A percentile compares a stretch with the other conserved stretches of the same genome.
Conservation (phyloP, 164 flowering plant species). For the Taxillus chinensis region DNA sequence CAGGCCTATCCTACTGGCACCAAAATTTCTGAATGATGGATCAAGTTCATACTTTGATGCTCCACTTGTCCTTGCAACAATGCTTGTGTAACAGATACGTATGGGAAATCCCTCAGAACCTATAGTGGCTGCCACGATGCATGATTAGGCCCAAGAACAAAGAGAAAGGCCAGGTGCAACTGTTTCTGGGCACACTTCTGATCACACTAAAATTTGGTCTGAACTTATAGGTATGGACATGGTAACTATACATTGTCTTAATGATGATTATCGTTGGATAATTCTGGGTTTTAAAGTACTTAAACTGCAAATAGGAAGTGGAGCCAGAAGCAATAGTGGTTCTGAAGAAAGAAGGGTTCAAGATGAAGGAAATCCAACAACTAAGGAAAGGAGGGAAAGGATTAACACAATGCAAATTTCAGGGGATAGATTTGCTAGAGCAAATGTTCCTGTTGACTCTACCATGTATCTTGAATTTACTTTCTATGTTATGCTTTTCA, state of each 20-base stretch:
- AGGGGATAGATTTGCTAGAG: constrained; percentile 20
- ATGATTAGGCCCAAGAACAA: constrained; percentile 30
- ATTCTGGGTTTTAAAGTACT: neutral
- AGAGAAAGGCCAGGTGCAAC: constrained; percentile 27
- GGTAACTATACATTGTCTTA: constrained; percentile 1
- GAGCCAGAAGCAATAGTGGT: constrained; percentile 49
- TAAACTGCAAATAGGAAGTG: constrained; percentile 52
- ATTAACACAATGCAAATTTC: constrained; percentile 44
- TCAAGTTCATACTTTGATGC: constrained; percentile 71
- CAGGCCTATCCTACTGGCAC: constrained; percentile 96
- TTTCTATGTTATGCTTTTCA: neutral
- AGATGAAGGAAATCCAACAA: constrained; percentile 24
- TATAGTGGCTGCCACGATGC: constrained; percentile 19
- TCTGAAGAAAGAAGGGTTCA: constrained; percentile 36
- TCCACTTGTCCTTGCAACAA: constrained; percentile 83
- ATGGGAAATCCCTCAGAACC: too few relatives aligned
- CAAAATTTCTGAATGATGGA: constrained; percentile 81
- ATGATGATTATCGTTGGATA: neutral
- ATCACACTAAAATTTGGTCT: constrained; percentile 93
- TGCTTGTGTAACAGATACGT: constrained; percentile 77
- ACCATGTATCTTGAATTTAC: constrained; percentile 37
- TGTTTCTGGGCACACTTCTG: constrained; percentile 57
- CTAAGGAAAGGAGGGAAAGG: constrained; percentile 37
- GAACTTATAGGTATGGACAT: constrained; percentile 69
- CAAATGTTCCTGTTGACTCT: constrained; percentile 21